Percentiles rank a stretch among this genome's conserved stretches.
These are phyloP conservation scores for Trifolium dubium DNA, from an alignment of 306 rosid genomes.

Conservation along the genomic window DNA sequence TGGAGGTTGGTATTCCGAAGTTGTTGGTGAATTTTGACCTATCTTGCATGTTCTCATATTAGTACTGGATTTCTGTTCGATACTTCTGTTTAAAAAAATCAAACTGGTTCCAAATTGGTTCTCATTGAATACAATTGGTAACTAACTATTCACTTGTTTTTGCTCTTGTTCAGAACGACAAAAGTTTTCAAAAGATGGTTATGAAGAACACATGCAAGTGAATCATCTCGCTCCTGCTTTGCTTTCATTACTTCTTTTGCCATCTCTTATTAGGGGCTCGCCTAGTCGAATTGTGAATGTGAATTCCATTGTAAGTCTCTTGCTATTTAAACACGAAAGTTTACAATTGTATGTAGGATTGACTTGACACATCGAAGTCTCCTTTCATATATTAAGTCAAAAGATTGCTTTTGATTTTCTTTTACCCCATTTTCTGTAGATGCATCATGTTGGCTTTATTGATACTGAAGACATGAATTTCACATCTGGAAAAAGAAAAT, in stretches of 20 bases:
- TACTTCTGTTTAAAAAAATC: not conserved
- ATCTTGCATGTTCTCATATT: too few species aligned
- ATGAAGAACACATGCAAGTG: constrained; percentile 98
- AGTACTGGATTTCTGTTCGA: not conserved
- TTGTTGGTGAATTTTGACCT: constrained; percentile 1
- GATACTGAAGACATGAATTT: constrained; percentile 90
- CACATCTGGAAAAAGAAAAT: constrained; percentile 74
- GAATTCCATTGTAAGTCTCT: constrained; percentile 84
- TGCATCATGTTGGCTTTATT: constrained; percentile 92
- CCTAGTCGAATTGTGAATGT: constrained; percentile 92
- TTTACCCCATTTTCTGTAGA: constrained; percentile 49
- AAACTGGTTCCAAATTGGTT: not conserved
- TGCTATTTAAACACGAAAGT: constrained; percentile 16
- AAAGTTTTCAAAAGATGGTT: constrained; percentile 84
- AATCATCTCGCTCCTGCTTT: constrained; percentile 96
- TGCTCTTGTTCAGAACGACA: constrained; percentile 74
- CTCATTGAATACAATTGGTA: constrained; percentile 34
- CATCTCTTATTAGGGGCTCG: constrained; percentile 92
- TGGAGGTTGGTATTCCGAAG: constrained; percentile 66
- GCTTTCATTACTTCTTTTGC: constrained; percentile 92
- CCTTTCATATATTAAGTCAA: not conserved
- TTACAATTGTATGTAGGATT: not conserved
- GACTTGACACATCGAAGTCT: constrained; percentile 2
- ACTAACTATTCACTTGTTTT: constrained; percentile 34
- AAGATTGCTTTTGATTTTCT: constrained; percentile 1